Evolutionary conservation across 2,329 filamentous ascomycete species (phyloP).

Genomic region (Chaetomiaceae sp.): DNA sequence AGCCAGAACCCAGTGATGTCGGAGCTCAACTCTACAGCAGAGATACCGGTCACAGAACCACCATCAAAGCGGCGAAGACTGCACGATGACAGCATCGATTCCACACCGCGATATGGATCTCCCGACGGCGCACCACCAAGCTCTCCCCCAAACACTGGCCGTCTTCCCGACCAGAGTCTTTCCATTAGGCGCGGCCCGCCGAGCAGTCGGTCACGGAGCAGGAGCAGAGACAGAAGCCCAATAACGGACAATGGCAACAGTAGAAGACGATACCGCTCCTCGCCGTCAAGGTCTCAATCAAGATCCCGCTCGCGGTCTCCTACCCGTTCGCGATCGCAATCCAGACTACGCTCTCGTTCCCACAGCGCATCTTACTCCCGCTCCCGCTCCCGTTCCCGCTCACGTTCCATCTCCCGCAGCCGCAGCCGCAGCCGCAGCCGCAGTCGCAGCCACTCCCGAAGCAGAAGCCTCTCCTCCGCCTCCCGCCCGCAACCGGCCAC

Average conservation of each 20-base stretch:
- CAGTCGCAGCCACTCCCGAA: not conserved
- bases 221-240: constrained; percentile 14
- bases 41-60: constrained; percentile 28
- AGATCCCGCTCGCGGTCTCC: constrained; percentile 27
- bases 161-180: constrained; percentile 22
- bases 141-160: constrained; percentile 7
- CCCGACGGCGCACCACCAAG: constrained; percentile 31
- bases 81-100: constrained; percentile 37
- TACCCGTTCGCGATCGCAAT: constrained; percentile 23
- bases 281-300: constrained; percentile 19
- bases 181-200: constrained; percentile 28
- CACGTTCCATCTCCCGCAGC: constrained; percentile 32
- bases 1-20: constrained; percentile 27
- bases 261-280: constrained; percentile 24
- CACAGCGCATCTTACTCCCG: constrained; percentile 33
- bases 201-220: constrained; percentile 23
- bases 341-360: constrained; percentile 29
- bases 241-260: constrained; percentile 4
- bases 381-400: constrained; percentile 34
- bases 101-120: constrained; percentile 41
- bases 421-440: not conserved
- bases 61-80: constrained; percentile 41
- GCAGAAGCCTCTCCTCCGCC: constrained; percentile 10
- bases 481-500: constrained; percentile 21
- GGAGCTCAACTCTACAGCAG: constrained; percentile 25